Conservation (phyloP, 345 rosid genomes). For the Capsella bursapastoris region DNA sequence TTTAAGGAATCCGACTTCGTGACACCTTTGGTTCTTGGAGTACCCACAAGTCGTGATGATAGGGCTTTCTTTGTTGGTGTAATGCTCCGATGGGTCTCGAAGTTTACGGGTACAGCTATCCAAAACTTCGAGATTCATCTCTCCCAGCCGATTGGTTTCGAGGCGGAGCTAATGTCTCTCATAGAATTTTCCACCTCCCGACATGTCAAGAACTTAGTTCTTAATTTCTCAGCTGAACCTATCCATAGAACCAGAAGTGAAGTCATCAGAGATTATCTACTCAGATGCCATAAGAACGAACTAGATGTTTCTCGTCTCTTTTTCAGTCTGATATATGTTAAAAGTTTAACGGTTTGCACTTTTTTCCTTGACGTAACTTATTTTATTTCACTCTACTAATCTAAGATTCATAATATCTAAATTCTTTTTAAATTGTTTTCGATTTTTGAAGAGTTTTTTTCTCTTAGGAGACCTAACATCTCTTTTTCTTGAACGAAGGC, state of each 20-base stretch:
- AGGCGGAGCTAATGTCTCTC: slow-evolving; percentile 1
- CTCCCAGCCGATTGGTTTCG: not conserved
- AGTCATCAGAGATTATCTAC: not conserved
- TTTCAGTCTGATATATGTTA: slow-evolving; percentile 7
- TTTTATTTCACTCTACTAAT: not conserved
- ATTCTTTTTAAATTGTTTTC: not conserved
- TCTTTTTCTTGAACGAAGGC: slow-evolving; percentile 24
- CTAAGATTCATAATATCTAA: not conserved
- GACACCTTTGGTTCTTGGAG: not conserved
- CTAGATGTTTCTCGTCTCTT: slow-evolving; percentile 28
- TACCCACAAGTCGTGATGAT: not conserved
- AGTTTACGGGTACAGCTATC: not conserved
- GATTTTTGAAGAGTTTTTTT: not conserved
- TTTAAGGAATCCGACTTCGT: slow-evolving; percentile 32
- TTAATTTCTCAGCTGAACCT: slow-evolving; percentile 7
- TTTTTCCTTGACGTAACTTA: slow-evolving; percentile 17
- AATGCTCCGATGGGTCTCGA: slow-evolving; percentile 12
- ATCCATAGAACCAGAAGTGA: no score
- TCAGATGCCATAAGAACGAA: not conserved
- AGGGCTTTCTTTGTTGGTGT: not conserved
- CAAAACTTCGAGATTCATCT: slow-evolving; percentile 25
- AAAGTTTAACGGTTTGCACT: slow-evolving; percentile 13
- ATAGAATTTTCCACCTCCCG: slow-evolving; percentile 23
- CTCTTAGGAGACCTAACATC: not conserved
- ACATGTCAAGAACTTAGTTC: slow-evolving; percentile 11